These are phyloP conservation scores for Naganishia liquefaciens DNA, from an alignment of 1,284 basidiomycete genomes.

Conservation along the genomic window DNA sequence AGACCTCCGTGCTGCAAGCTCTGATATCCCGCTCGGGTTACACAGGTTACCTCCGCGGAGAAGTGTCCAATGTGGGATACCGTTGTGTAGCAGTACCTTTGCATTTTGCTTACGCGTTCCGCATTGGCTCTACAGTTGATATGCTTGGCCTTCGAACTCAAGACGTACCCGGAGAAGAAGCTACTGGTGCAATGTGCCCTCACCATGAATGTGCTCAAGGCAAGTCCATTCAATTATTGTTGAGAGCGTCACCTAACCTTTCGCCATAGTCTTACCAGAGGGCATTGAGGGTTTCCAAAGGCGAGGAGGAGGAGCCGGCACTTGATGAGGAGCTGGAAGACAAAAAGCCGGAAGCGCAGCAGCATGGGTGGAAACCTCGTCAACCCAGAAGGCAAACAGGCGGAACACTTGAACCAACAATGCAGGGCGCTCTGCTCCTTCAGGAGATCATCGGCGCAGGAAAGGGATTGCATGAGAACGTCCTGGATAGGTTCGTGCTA, in stretches of 20 bases:
- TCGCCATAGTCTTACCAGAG: constrained; percentile 54
- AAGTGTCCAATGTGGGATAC: constrained; percentile 35
- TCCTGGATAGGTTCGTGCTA: constrained; percentile 62
- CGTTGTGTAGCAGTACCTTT: not conserved
- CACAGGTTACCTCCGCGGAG: constrained; percentile 55
- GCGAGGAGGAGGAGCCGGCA: constrained; percentile 29
- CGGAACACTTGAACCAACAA: constrained; percentile 62
- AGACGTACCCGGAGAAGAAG: constrained; percentile 56
- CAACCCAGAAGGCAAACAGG: constrained; percentile 43
- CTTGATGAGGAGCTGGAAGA: constrained; percentile 29
- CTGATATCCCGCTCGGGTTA: constrained; percentile 63
- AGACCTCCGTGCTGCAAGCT: constrained; percentile 69
- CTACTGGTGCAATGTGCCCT: constrained; percentile 68
- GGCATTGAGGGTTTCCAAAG: constrained; percentile 35
- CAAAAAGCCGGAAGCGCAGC: constrained; percentile 17
- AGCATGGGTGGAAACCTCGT: constrained; percentile 44
- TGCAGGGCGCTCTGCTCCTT: constrained; percentile 81
- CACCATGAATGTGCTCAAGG: constrained; percentile 63
- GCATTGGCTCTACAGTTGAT: constrained; percentile 58
- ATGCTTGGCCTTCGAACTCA: constrained; percentile 63
- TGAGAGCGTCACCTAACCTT: not conserved
- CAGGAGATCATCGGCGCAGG: constrained; percentile 74
- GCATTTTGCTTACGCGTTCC: not conserved
- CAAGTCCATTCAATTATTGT: constrained; percentile 41
- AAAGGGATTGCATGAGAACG: constrained; percentile 64